Evolutionary conservation across 139 green algal genomes (phyloP).

Genomic region (Zygnema circumcarinatum): DNA sequence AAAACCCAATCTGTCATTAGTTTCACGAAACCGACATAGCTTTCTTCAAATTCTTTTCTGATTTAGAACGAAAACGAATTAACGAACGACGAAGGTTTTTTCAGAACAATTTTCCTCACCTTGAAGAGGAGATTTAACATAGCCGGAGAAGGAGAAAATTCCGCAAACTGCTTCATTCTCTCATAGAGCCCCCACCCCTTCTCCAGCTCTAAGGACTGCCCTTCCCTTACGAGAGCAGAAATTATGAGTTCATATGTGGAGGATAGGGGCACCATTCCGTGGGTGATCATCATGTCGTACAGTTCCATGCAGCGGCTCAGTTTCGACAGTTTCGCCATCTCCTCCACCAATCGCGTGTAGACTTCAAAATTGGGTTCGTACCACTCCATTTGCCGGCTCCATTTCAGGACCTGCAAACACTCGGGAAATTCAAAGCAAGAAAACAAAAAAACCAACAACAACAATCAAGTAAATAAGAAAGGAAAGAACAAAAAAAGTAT

Average conservation of each 20-base stretch:
- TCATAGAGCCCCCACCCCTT: neutral
- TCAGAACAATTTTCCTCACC: conserved; percentile 8
- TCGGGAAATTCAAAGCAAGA: too few relatives aligned
- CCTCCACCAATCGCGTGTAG: conserved; percentile 3
- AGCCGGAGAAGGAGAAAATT: neutral
- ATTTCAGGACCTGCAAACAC: conserved; percentile 43
- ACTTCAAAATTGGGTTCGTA: conserved; percentile 14
- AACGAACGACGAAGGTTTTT: too few relatives aligned
- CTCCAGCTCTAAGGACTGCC: neutral
- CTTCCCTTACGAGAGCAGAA: neutral
- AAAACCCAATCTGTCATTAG: too few relatives aligned
- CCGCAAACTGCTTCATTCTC: conserved; percentile 38
- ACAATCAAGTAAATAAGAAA: too few relatives aligned
- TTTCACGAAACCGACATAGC: too few relatives aligned
- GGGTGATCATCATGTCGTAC: conserved; percentile 26
- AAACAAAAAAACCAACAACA: too few relatives aligned
- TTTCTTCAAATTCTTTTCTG: too few relatives aligned
- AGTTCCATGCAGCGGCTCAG: conserved; percentile 23
- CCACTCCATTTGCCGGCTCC: conserved; percentile 13
- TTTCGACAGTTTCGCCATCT: neutral
- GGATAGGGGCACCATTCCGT: conserved; percentile 1
- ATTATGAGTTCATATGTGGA: conserved; percentile 34
- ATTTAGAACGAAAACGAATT: too few relatives aligned
- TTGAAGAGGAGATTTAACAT: neutral
- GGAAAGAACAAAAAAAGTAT: too few relatives aligned